Evolutionary conservation across 1,284 basidiomycete genomes (phyloP).

Genomic region (Fomitopsis palustris): DNA sequence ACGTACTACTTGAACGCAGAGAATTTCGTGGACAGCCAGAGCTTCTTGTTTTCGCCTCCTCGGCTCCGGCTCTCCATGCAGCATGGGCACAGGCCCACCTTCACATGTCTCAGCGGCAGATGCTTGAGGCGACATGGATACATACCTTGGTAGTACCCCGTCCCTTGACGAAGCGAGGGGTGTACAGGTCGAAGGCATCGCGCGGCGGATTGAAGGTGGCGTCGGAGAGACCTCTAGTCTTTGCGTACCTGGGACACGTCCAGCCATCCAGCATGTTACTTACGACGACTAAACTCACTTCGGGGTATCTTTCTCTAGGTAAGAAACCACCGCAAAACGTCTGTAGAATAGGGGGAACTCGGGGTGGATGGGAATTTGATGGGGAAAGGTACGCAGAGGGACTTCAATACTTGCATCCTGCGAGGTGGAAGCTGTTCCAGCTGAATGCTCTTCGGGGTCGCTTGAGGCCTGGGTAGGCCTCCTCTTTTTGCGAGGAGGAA

Average conservation of each 20-base stretch:
- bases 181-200: conserved; percentile 63
- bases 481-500: neutral
- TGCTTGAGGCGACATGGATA: neutral
- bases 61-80: conserved; percentile 60
- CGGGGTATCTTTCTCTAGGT: conserved; percentile 30
- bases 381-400: conserved; percentile 45
- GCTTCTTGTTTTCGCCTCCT: conserved; percentile 58
- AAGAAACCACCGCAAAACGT: conserved; percentile 60
- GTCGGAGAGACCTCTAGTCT: conserved; percentile 31
- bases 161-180: conserved; percentile 74
- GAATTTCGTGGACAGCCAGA: conserved; percentile 78
- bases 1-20: conserved; percentile 75
- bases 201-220: conserved; percentile 58
- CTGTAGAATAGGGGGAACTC: conserved; percentile 59
- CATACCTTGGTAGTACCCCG: conserved; percentile 54
- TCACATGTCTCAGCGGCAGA: neutral
- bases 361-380: conserved; percentile 39
- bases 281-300: conserved; percentile 9
- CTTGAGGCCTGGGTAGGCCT: neutral
- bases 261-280: neutral
- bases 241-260: neutral
- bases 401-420: neutral
- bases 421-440: neutral
- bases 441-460: neutral
- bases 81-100: conserved; percentile 72